phyloP scores from a whole-genome alignment of 164 flowering plant genomes.

The Berberis vulgaris region DNA sequence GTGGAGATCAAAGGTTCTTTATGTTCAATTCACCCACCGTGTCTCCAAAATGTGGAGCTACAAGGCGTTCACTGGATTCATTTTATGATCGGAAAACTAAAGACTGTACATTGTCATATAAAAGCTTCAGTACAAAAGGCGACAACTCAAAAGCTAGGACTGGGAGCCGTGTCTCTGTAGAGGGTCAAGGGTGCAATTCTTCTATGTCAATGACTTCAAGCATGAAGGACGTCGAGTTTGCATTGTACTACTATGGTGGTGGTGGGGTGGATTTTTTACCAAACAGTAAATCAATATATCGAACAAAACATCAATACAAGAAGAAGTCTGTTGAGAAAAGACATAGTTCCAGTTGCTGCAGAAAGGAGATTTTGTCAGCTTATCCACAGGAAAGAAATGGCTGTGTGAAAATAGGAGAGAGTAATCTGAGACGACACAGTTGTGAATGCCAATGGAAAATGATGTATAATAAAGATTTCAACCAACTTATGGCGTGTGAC shows the following conservation, averaged over 20 bases:
- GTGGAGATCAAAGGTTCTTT: constrained; percentile 53
- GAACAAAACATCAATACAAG: background rate
- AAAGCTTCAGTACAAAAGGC: constrained; percentile 3
- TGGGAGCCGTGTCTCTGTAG: constrained; percentile 22
- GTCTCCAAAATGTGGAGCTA: background rate
- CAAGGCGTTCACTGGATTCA: constrained; percentile 4
- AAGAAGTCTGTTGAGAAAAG: constrained; percentile 5
- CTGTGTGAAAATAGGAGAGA: too few species aligned
- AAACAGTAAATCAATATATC: background rate
- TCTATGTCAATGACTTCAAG: background rate
- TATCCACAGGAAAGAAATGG: too few species aligned
- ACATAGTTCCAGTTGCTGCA: too few species aligned
- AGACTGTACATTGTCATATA: constrained; percentile 1
- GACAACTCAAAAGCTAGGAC: constrained; percentile 10
- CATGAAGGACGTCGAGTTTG: constrained; percentile 18
- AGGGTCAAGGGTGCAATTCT: constrained; percentile 5
- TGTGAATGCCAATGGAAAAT: too few species aligned
- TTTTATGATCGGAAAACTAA: background rate
- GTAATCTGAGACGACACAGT: too few species aligned
- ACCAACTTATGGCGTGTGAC: too few species aligned
- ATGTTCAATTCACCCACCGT: constrained; percentile 26
- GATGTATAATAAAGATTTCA: too few species aligned
- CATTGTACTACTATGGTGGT: constrained; percentile 13
- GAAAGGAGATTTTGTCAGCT: too few species aligned
- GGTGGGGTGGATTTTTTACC: constrained; percentile 3